Conservation (phyloP, 106 monocot genomes). For the Platanthera zijinensis region DNA sequence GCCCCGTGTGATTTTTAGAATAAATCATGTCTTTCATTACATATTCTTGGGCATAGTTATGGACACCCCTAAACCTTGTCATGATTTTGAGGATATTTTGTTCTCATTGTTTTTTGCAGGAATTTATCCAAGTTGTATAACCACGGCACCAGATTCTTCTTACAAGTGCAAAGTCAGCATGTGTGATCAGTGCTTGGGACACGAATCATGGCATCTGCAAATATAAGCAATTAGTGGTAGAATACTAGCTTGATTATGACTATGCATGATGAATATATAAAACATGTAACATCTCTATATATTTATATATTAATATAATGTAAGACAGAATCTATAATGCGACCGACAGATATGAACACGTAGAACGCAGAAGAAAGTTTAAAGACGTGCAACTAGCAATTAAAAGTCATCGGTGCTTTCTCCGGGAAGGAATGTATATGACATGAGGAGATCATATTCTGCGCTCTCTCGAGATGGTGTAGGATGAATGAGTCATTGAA, state of each 20-base stretch:
- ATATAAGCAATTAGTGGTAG: neutral
- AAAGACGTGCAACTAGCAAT: no score
- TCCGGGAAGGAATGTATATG: no score
- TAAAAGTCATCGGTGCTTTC: no score
- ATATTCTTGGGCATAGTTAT: neutral
- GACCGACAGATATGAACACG: no score
- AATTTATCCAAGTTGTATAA: neutral
- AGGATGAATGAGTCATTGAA: no score
- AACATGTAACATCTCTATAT: no score
- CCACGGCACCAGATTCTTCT: neutral
- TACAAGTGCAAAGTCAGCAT: neutral
- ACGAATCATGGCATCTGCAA: neutral
- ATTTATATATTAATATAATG: neutral
- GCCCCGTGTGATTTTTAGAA: no score
- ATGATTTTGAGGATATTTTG: neutral
- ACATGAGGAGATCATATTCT: no score
- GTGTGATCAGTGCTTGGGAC: neutral
- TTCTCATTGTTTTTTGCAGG: neutral
- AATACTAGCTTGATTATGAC: neutral
- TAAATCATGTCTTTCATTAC: neutral
- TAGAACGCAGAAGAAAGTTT: no score
- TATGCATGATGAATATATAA: neutral
- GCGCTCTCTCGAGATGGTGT: no score
- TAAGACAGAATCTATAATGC: no score
- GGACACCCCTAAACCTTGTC: neutral